Base-by-base conservation (phyloP, 1,139 yeast species). In the Suzukiozyma palmioleophila region DNA sequence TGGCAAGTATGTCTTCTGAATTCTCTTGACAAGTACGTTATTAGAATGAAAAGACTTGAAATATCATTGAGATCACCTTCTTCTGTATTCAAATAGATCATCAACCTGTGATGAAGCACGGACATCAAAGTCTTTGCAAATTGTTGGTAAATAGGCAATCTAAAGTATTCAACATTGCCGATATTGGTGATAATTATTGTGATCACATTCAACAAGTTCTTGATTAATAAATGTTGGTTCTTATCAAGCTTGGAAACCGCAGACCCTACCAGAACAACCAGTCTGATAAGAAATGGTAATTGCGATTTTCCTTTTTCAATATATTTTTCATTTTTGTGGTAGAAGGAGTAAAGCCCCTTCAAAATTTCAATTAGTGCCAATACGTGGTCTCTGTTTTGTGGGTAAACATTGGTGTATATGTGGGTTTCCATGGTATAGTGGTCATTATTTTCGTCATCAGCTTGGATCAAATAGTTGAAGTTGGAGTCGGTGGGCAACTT, bases 301-400 rank as follows among this genome's bases (percentile, higher is more conserved):
- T 32, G 41, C 40, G 32, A 37, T 28, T 13, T 32, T 16, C 21
- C 41, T 35, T 32, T 43, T 34, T n/a, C 27, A 16, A 33, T 33
- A 11, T 33, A 33, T 8, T 26, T 22, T 13, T 47, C 41, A 36
- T 52, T 52, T 36, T 56, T 57, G 39, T 57, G 62, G 37, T 56
- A 53, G 28, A 59, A 46, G 10, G 62, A 57, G 33, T 56, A 57
- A 22, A 60, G 44, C 14, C 62, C 57, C 38, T 60, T 60, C 39
- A 60, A 48, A n/a, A 60, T 43, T 38, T 60, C 66, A n/a, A 49
- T 50, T 34, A 55, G 41, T n/a, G 50, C 48, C 46, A 52, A 43
- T 27, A 52, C 43, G 34, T 40, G 45, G 21, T 31, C 30, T 34
- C 37, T 28, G 24, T 40, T 39, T 26, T 33, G 36, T 8, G 30